Evolutionary conservation across 78 protist genomes (phyloP), one percentile per base, ranked within the genome.

Genomic region (Cavenderia fasciculata): DNA sequence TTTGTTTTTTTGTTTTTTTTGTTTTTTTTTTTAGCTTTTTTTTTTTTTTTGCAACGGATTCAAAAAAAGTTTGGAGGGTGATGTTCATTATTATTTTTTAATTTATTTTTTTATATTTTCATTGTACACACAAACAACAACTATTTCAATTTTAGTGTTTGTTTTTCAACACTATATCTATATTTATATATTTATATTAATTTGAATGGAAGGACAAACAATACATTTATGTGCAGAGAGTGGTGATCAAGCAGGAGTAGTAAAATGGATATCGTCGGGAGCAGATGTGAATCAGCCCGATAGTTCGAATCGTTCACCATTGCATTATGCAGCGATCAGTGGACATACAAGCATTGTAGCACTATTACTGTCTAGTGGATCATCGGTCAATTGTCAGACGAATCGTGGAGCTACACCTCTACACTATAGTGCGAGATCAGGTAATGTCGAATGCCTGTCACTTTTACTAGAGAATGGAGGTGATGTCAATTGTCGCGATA

Each of bases 381-480:
- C 90, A 21, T 29, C 66, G 6, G 78, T 82, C 23, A 68, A 82
- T 44, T 82, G 78, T 43, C 23, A 33, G n/a, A 82, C 90, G 5
- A 38, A 47, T 41, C 77, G 78, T 43, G 90, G 90, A 31, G 90
- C 90, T 4, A 82, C 78, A 27, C 90, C 90, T 33, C 46, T 82
- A 6, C 90, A 82, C 29, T 82, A 82, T 68, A 78, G 79, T 25
- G 21, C 71, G 29, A 49, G 90, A 41, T 41, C 71, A 40, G 90
- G 66, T 31, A 25, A 33, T 3, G 52, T 68, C 5, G 78, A 66
- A 54, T 82, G 90, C 44, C 21, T 82, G 2, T 25, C 46, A 33
- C 36, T 82, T 23, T 47, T 82, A 19, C 59, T 82, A 11, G 90
- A 82, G 7, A 51, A 68, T 56, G 69, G 69, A 43, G 90, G 79